Evolutionary conservation across 495 filamentous ascomycete genomes (phyloP).

Genomic region (Neurospora hispaniola): DNA sequence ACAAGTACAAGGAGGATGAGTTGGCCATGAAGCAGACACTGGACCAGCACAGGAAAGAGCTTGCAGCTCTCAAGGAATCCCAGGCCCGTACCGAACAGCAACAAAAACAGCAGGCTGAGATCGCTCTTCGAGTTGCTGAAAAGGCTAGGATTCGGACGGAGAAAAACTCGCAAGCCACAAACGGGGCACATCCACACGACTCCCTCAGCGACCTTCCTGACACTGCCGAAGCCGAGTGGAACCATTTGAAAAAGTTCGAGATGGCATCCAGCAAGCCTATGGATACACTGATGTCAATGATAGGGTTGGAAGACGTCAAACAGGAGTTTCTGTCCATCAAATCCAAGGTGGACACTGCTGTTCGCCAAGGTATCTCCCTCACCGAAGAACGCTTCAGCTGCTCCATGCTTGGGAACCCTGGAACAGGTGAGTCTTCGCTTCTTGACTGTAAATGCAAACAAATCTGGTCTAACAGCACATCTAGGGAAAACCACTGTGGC

Average conservation of each 20-base stretch:
- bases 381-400: conserved; percentile 51
- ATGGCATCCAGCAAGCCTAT: conserved; percentile 43
- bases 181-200: background rate
- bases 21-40: conserved; percentile 34
- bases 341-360: conserved; percentile 48
- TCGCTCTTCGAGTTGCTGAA: background rate
- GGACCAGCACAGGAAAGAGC: conserved; percentile 25
- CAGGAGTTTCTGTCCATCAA: conserved; percentile 54
- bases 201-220: background rate
- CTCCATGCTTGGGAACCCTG: conserved; percentile 67
- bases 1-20: conserved; percentile 38
- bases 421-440: conserved; percentile 46
- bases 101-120: conserved; percentile 3
- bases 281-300: conserved; percentile 59
- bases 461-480: background rate
- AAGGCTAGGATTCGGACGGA: background rate
- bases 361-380: conserved; percentile 48
- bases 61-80: conserved; percentile 12
- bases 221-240: conserved; percentile 45
- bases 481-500: conserved; percentile 77
- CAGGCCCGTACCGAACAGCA: conserved; percentile 6
- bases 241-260: conserved; percentile 43
- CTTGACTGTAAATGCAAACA: too few species aligned
- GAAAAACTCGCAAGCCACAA: too few species aligned
- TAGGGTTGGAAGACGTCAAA: conserved; percentile 66